phyloP scores from a whole-genome alignment of 345 rosid species.

The Eucalyptus dawsonii region DNA sequence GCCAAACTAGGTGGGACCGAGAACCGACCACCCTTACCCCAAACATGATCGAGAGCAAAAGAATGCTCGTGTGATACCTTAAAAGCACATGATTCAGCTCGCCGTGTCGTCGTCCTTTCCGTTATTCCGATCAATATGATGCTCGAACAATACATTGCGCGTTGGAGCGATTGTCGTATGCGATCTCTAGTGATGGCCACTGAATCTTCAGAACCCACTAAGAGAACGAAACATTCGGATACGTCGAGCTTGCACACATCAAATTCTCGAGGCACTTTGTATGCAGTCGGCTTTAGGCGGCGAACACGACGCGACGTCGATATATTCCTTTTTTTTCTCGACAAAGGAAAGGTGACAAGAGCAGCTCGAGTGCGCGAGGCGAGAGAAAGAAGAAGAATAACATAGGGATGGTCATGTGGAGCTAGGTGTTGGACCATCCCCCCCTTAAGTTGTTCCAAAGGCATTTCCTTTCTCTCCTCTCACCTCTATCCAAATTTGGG shows the following conservation, averaged over 20 bases:
- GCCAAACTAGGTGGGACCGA: too few relatives aligned
- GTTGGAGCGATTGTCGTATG: background rate
- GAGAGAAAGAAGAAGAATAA: background rate
- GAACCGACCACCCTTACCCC: background rate
- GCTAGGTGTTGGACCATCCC: background rate
- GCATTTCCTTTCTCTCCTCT: background rate
- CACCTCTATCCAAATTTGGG: background rate
- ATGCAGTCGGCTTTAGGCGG: background rate
- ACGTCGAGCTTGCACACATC: background rate
- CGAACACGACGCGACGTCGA: background rate
- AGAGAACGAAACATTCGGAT: background rate
- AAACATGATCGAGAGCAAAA: background rate
- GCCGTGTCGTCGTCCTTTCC: background rate
- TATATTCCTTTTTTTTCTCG: background rate
- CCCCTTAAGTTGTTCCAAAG: background rate
- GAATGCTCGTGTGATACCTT: background rate
- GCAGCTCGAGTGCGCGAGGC: background rate
- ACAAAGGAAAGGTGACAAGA: background rate
- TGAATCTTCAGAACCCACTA: background rate
- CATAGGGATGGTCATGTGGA: background rate
- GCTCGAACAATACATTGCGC: fast-evolving
- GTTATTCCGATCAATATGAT: background rate
- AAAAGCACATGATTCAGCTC: background rate
- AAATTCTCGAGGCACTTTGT: background rate
- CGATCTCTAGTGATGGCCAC: background rate